These are phyloP conservation scores for Aspergillus ochraceoroseus DNA, from an alignment of 2,329 filamentous ascomycete genomes.

Conservation along the genomic window DNA sequence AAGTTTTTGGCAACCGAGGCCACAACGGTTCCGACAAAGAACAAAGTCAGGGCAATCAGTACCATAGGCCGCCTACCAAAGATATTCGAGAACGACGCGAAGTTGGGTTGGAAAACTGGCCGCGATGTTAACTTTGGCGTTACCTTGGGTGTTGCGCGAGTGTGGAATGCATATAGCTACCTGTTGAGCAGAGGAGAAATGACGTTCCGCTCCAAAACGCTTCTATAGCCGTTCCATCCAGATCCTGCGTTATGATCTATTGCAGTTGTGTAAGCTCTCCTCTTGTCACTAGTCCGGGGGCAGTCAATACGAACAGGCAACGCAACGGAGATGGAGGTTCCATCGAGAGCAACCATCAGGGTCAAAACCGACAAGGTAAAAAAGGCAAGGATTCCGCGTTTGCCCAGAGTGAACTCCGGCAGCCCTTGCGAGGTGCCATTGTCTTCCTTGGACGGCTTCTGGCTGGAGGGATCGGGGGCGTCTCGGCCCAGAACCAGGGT, in stretches of 20 bases:
- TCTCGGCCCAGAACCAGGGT: too few relatives aligned
- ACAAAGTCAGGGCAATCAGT: constrained; percentile 40
- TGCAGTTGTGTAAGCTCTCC: too few relatives aligned
- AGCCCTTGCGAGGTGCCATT: not conserved
- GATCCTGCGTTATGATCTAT: constrained; percentile 32
- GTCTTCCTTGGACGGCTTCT: too few relatives aligned
- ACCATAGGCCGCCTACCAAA: constrained; percentile 46
- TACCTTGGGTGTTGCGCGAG: too few relatives aligned
- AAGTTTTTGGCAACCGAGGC: constrained; percentile 42
- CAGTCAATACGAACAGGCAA: constrained; percentile 5
- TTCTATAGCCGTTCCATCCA: constrained; percentile 37
- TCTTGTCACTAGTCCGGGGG: not conserved
- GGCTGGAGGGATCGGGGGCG: too few relatives aligned
- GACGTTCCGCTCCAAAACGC: constrained; percentile 51
- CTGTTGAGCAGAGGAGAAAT: constrained; percentile 42
- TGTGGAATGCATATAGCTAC: constrained; percentile 9
- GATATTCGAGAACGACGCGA: constrained; percentile 46
- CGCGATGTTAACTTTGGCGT: too few relatives aligned
- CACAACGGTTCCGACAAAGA: constrained; percentile 45
- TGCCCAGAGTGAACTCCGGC: constrained; percentile 10
- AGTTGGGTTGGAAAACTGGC: constrained; percentile 49
- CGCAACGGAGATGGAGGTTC: constrained; percentile 14
- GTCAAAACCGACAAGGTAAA: constrained; percentile 9
- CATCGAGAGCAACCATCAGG: constrained; percentile 15
- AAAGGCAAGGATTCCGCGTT: constrained; percentile 9